phyloP scores from a whole-genome alignment of 2,329 filamentous ascomycete genomes.

The Cercospora sp. region DNA sequence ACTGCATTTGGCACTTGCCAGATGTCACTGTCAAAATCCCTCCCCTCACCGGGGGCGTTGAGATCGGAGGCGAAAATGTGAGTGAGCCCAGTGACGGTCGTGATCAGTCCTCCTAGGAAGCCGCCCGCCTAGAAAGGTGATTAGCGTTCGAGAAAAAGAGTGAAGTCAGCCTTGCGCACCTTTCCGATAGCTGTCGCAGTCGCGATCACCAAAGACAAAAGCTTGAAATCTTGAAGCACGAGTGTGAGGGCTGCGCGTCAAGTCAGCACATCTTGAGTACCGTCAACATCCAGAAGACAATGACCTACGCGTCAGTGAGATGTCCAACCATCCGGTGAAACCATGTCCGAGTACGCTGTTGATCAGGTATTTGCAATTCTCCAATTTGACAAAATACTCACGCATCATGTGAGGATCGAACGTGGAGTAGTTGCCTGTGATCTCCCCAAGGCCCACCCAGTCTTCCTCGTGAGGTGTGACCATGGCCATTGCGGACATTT shows the following conservation, averaged over 20 bases:
- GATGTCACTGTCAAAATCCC: conserved; percentile 40
- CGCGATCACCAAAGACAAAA: conserved; percentile 43
- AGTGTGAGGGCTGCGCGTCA: conserved; percentile 46
- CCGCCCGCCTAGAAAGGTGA: conserved; percentile 30
- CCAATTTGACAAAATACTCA: conserved; percentile 55
- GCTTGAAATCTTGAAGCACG: conserved; percentile 46
- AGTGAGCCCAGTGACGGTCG: conserved; percentile 47
- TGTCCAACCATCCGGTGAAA: conserved; percentile 45
- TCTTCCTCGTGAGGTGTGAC: conserved; percentile 59
- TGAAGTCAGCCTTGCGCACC: neutral
- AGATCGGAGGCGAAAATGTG: conserved; percentile 52
- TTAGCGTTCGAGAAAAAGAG: neutral
- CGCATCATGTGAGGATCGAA: conserved; percentile 61
- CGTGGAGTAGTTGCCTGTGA: conserved; percentile 58
- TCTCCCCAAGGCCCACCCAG: conserved; percentile 56
- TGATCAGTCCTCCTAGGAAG: conserved; percentile 39
- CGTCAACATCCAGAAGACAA: neutral
- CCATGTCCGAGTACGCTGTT: conserved; percentile 54
- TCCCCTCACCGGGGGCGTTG: conserved; percentile 30
- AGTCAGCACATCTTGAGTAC: neutral
- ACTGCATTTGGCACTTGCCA: conserved; percentile 12
- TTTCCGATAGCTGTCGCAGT: conserved; percentile 56
- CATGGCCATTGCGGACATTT: conserved; percentile 61
- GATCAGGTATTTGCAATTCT: conserved; percentile 45
- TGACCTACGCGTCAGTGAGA: conserved; percentile 38